phyloP scores from a whole-genome alignment of 495 filamentous ascomycete species.

The Hypoxylon lienhwacheense region DNA sequence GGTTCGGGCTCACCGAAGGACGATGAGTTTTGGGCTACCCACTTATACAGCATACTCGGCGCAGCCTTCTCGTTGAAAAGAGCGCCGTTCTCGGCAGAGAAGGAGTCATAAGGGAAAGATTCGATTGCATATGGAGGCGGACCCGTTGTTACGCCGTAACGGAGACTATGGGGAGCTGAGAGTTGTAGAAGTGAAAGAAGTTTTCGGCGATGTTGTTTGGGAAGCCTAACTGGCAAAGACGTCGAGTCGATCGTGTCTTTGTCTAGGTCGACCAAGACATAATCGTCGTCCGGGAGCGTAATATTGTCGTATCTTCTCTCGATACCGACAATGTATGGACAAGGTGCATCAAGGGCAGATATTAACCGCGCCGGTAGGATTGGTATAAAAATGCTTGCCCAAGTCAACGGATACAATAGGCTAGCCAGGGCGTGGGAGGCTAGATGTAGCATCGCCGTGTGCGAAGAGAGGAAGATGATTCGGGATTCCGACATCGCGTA shows the following conservation, averaged over 20 bases:
- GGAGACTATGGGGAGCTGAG: slow-evolving; percentile 85
- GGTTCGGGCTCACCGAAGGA: slow-evolving; percentile 75
- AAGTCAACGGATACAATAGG: slow-evolving; percentile 86
- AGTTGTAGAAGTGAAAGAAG: slow-evolving; percentile 83
- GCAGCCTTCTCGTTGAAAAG: slow-evolving; percentile 72
- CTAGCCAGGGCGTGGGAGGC: slow-evolving; percentile 80
- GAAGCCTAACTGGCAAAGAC: slow-evolving; percentile 68
- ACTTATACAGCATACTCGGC: slow-evolving; percentile 74
- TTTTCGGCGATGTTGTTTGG: slow-evolving; percentile 87
- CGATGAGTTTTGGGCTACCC: slow-evolving; percentile 83
- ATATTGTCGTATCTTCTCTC: slow-evolving; percentile 91
- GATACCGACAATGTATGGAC: slow-evolving; percentile 95
- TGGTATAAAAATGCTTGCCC: slow-evolving; percentile 92
- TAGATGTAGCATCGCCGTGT: slow-evolving; percentile 94
- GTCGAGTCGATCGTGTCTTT: slow-evolving; percentile 85
- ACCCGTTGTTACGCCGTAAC: slow-evolving; percentile 81
- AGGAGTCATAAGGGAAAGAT: slow-evolving; percentile 84
- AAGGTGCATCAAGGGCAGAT: slow-evolving; percentile 89
- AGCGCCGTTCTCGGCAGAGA: slow-evolving; percentile 80
- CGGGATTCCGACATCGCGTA: slow-evolving; percentile 91
- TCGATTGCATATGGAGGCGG: slow-evolving; percentile 94
- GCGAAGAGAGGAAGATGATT: slow-evolving; percentile 93
- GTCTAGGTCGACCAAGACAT: slow-evolving; percentile 92
- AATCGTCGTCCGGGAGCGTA: slow-evolving; percentile 94
- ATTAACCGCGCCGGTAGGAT: slow-evolving; percentile 84